Evolutionary conservation across 768 basidiomycete genomes (phyloP).

Genomic region (Boletus speciosus): DNA sequence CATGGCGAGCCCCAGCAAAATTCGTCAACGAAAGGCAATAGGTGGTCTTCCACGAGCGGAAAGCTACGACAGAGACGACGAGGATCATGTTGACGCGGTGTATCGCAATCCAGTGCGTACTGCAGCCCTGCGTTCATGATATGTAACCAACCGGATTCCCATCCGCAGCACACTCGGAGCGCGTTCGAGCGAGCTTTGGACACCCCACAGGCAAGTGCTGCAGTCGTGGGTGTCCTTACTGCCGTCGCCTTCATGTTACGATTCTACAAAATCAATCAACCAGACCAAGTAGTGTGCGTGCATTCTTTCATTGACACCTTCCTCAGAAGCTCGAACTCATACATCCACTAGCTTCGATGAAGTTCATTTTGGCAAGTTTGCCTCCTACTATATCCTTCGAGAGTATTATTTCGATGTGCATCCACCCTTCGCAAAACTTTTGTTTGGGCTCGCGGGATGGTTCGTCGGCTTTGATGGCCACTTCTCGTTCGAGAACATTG

Average conservation of each 20-base stretch:
- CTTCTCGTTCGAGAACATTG: conserved; percentile 93
- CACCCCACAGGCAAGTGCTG: conserved; percentile 56
- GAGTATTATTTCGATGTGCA: conserved; percentile 99
- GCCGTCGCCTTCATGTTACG: conserved; percentile 76
- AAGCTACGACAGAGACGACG: conserved; percentile 40
- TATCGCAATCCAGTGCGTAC: conserved; percentile 48
- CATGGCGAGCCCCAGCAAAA: conserved; percentile 33
- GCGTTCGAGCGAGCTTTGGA: conserved; percentile 61
- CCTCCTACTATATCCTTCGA: conserved; percentile 85
- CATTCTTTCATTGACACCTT: not conserved
- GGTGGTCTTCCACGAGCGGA: conserved; percentile 17
- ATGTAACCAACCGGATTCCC: conserved; percentile 8
- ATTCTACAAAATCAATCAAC: conserved; percentile 93
- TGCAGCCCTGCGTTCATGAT: not conserved
- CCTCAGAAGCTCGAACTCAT: conserved; percentile 4
- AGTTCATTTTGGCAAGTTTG: conserved; percentile 98
- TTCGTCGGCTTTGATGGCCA: conserved; percentile 94
- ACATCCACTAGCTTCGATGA: conserved; percentile 75
- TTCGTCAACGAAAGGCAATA: conserved; percentile 28
- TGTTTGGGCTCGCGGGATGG: conserved; percentile 94
- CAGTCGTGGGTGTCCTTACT: conserved; percentile 63
- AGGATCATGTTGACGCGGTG: conserved; percentile 49
- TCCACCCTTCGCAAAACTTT: conserved; percentile 93
- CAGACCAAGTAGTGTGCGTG: conserved; percentile 90
- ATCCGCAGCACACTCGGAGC: conserved; percentile 54